Evolutionary conservation across 768 basidiomycete genomes (phyloP).

Genomic region (Panaeolus cyanescens): DNA sequence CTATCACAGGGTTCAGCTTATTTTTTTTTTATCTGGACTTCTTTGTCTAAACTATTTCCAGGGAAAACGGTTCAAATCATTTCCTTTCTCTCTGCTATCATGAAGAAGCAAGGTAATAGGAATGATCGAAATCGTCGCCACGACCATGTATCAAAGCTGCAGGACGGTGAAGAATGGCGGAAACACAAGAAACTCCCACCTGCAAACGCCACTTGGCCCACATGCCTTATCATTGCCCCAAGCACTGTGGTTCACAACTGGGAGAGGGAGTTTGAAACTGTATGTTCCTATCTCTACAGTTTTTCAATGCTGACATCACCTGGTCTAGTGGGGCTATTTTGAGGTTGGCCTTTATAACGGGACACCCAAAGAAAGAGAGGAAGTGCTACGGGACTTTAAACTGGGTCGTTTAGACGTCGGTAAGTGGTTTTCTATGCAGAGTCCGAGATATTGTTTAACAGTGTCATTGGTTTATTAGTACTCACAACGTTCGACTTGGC

Average conservation of each 20-base stretch:
- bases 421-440: slow-evolving; percentile 36
- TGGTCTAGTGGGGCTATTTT: slow-evolving; percentile 87
- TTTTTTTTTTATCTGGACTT: slow-evolving; percentile 5
- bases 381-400: slow-evolving; percentile 70
- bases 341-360: slow-evolving; percentile 79
- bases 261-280: slow-evolving; percentile 86
- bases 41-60: slow-evolving; percentile 19
- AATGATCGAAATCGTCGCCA: slow-evolving; percentile 70
- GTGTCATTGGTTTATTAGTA: slow-evolving; percentile 43
- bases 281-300: slow-evolving; percentile 27
- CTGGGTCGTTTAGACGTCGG: slow-evolving; percentile 84
- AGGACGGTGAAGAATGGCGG: slow-evolving; percentile 59
- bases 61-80: slow-evolving; percentile 97
- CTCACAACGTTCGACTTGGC: slow-evolving; percentile 82
- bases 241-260: slow-evolving; percentile 85
- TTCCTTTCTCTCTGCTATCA: slow-evolving; percentile 86
- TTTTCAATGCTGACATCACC: not conserved
- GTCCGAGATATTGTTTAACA: not conserved
- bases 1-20: slow-evolving; percentile 13
- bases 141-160: slow-evolving; percentile 64
- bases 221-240: slow-evolving; percentile 86
- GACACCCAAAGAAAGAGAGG: slow-evolving; percentile 47
- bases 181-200: slow-evolving; percentile 55
- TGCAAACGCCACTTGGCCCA: slow-evolving; percentile 79
- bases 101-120: slow-evolving; percentile 73